phyloP scores from a whole-genome alignment of 805 yeast genomes.

The Metschnikowia gelsemii region DNA sequence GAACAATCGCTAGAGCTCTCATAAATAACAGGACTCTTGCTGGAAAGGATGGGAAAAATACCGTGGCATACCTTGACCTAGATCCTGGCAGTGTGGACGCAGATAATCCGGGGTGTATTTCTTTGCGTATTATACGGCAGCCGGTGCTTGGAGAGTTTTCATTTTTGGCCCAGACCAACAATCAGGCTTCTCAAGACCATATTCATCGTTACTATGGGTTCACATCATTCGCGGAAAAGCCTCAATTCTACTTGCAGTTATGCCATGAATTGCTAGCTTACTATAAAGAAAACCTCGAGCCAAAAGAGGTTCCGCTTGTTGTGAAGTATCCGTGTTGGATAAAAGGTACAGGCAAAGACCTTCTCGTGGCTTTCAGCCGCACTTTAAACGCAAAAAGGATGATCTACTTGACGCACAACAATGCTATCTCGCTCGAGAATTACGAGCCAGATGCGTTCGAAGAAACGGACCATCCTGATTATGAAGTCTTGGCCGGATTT shows the following conservation, averaged over 20 bases:
- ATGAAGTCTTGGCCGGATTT: conserved; percentile 16
- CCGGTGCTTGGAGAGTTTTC: conserved; percentile 32
- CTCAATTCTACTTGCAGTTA: conserved; percentile 50
- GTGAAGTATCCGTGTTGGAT: conserved; percentile 91
- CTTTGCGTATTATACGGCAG: conserved; percentile 42
- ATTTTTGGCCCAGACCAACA: conserved; percentile 17
- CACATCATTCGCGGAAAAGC: conserved; percentile 65
- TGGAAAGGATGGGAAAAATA: conserved; percentile 20
- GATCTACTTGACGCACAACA: conserved; percentile 43
- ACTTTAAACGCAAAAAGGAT: conserved; percentile 54
- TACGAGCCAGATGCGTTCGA: conserved; percentile 29
- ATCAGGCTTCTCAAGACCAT: conserved; percentile 13
- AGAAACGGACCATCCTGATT: conserved; percentile 21
- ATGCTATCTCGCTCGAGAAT: conserved; percentile 21
- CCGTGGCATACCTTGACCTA: conserved; percentile 60
- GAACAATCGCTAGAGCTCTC: conserved; percentile 61
- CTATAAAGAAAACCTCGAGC: conserved; percentile 23
- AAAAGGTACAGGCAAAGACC: conserved; percentile 76
- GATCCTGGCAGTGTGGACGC: conserved; percentile 91
- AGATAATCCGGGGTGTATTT: conserved; percentile 68
- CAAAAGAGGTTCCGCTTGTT: conserved; percentile 42
- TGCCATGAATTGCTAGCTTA: conserved; percentile 41
- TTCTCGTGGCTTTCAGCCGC: conserved; percentile 50
- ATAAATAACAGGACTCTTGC: conserved; percentile 46
- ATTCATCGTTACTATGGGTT: conserved; percentile 55